Percentiles rank a stretch among this genome's conserved stretches.
Conservation (phyloP, 305 asterid species). For the Rubia peregrina region DNA sequence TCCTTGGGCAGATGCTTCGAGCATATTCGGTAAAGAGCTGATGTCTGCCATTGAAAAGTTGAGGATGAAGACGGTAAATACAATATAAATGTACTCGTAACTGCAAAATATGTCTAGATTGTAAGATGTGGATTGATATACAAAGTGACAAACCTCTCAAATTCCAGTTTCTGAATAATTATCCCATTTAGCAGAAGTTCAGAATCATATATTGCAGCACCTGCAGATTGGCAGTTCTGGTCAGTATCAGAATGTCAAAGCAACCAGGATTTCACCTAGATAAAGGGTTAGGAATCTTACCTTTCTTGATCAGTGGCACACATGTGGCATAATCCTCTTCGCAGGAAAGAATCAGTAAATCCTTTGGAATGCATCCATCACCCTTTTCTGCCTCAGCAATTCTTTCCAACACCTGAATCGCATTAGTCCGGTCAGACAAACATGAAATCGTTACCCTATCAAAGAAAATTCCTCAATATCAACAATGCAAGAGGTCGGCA, state of each 20-base stretch:
- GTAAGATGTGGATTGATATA: neutral
- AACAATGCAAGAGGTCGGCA: no score
- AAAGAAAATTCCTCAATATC: no score
- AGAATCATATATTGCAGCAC: conserved; percentile 52
- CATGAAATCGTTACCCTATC: neutral
- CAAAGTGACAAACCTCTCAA: conserved; percentile 40
- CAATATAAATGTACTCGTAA: neutral
- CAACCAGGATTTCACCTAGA: conserved; percentile 12
- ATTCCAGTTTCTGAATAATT: conserved; percentile 59
- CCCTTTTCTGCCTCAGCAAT: conserved; percentile 19
- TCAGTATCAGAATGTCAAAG: conserved; percentile 14
- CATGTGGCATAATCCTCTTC: conserved; percentile 51
- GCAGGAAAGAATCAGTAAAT: conserved; percentile 50
- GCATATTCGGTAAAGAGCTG: conserved; percentile 21
- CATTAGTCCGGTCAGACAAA: conserved; percentile 11
- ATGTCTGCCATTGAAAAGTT: conserved; percentile 21
- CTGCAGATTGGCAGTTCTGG: conserved; percentile 35
- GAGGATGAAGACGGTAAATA: no score
- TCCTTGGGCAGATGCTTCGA: conserved; percentile 1
- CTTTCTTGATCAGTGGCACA: conserved; percentile 50
- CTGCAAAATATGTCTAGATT: neutral
- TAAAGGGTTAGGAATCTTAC: conserved; percentile 20
- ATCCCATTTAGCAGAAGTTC: conserved; percentile 84
- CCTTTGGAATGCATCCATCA: conserved; percentile 28
- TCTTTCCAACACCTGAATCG: conserved; percentile 40